Evolutionary conservation across 257 asterid species (phyloP), one percentile per base, ranked within the genome.

Genomic region (Fraxinus anomala): DNA sequence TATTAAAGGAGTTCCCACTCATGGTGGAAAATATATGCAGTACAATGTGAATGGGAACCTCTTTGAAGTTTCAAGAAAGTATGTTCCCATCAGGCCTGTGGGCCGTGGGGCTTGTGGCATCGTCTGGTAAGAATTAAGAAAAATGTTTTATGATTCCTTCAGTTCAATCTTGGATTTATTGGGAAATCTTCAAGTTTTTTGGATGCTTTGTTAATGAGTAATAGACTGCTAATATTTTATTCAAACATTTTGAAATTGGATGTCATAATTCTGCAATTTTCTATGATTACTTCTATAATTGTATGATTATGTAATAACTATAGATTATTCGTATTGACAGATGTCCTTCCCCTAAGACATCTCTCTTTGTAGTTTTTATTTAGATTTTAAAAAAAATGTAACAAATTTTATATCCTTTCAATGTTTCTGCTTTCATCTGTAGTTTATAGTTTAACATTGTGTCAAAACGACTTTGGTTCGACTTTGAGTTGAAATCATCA

Each of bases 71-170:
- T 80, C 93, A 3, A 88, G 87, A 71, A 92, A 92, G 87, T 92
- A 92, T 83, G 74, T 89, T 39, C 97, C 94, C 5, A 84, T 83
- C 70, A 86, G 96, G 86, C 97, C 96, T 0, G 94, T 92, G 6
- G 97, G 97, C 1, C 92, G 97, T 78, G 97, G 97, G 28, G 97
- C 96, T 80, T 86, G 83, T 78, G 97, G 97, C 81, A 90, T 90
- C 76, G 91, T 92, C 83, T 92, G 97, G 97, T 92, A 82, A 81
- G 59, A 34, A 73, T 77, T 72, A 12, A 30, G 10, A 28, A 33
- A 6, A 68, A 63, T 24, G 17, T 42, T 37, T 10, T 19, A 26
- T 12, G 1, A 47, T 72, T 54, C 34, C 13, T 63, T 63, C 16
- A 24, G 16, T 63, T 36, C 2, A 12, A 47, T 54, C 65, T 39